These are phyloP conservation scores for Chaetothyriales sp. DNA, from an alignment of 2,329 filamentous ascomycete genomes.

Conservation along the genomic window DNA sequence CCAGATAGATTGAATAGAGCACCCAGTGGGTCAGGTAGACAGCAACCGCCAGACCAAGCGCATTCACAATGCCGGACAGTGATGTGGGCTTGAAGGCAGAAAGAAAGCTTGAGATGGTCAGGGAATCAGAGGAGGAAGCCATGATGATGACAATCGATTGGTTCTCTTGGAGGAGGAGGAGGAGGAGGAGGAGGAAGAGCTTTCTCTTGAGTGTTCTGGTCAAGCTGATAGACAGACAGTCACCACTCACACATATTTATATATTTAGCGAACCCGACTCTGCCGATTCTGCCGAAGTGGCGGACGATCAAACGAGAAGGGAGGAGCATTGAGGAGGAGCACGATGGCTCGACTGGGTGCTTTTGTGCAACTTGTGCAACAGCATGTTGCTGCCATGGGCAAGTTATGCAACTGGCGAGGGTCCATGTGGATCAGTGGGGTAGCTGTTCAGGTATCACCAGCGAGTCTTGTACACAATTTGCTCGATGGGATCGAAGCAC, in stretches of 20 bases:
- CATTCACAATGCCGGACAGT: not conserved
- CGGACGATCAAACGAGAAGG: not conserved
- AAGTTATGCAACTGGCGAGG: not conserved
- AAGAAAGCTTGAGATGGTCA: not conserved
- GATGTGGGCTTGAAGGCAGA: not conserved
- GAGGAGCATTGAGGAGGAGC: no score
- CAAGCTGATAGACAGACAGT: not conserved
- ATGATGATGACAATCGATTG: not conserved
- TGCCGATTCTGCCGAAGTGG: not conserved
- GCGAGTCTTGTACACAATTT: no score
- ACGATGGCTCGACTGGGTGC: no score
- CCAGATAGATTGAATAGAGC: constrained; percentile 1
- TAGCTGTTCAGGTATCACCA: not conserved
- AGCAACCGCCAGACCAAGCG: not conserved
- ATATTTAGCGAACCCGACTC: not conserved
- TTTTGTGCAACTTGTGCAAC: not conserved
- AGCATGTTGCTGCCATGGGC: not conserved
- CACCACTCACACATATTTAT: not conserved
- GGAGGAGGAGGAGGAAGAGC: no score
- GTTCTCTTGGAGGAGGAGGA: no score
- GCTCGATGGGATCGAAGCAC: no score
- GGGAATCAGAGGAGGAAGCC: not conserved
- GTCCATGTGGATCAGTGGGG: not conserved
- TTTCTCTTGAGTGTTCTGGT: not conserved
- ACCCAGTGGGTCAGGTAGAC: not conserved